Evolutionary conservation across 495 filamentous ascomycete genomes (phyloP).

Genomic region (Hypomontagnella monticulosa): DNA sequence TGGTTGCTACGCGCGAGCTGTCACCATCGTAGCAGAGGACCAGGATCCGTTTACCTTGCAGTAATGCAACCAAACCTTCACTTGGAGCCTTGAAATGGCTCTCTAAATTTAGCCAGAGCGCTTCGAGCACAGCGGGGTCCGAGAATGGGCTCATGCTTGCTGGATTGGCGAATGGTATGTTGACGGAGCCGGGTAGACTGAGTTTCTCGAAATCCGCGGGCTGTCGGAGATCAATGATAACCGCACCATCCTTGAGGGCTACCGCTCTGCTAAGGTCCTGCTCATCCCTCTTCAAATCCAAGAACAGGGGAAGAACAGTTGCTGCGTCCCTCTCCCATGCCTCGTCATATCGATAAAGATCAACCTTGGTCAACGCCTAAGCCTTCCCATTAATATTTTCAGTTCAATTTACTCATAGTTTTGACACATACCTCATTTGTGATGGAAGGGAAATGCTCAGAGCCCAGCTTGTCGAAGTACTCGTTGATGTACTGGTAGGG

Average conservation of each 20-base stretch:
- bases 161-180: constrained; percentile 54
- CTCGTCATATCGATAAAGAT: constrained; percentile 64
- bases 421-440: constrained; percentile 60
- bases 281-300: constrained; percentile 41
- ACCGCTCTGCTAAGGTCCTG: constrained; percentile 6
- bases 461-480: constrained; percentile 66
- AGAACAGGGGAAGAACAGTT: constrained; percentile 51
- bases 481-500: constrained; percentile 70
- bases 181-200: constrained; percentile 58
- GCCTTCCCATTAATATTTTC: constrained; percentile 18
- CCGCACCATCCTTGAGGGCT: constrained; percentile 20
- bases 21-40: constrained; percentile 65
- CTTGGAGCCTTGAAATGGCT: constrained; percentile 30
- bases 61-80: constrained; percentile 41
- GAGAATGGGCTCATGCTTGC: constrained; percentile 53
- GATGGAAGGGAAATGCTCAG: constrained; percentile 63
- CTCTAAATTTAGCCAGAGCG: constrained; percentile 59
- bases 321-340: constrained; percentile 59
- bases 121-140: constrained; percentile 54
- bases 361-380: constrained; percentile 59
- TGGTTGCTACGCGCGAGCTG: constrained; percentile 62
- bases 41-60: constrained; percentile 50
- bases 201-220: constrained; percentile 52
- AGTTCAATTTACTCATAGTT: background rate
- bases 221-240: constrained; percentile 56